phyloP scores from a whole-genome alignment of 495 filamentous ascomycete species.

The Pyronema omphalodes region DNA sequence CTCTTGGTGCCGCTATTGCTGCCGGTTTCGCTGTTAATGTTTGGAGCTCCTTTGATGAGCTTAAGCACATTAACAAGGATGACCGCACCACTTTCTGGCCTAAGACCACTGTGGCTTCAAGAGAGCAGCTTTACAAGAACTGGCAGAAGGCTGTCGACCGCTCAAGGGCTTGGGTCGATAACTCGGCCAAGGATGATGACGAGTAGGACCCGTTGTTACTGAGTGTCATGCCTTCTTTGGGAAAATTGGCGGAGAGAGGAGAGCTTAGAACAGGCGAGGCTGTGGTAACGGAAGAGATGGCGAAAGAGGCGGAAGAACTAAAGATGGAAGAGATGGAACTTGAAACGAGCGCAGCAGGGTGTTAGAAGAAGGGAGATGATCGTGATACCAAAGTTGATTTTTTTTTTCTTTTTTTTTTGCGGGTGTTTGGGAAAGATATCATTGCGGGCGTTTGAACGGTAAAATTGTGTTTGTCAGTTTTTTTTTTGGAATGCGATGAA shows the following conservation, averaged over 20 bases:
- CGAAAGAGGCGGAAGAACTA: too few species aligned
- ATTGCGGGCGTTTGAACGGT: too few species aligned
- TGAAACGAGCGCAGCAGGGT: too few species aligned
- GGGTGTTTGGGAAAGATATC: too few species aligned
- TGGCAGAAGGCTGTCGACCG: conserved; percentile 84
- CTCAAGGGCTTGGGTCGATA: conserved; percentile 63
- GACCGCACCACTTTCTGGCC: conserved; percentile 61
- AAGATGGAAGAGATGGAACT: too few species aligned
- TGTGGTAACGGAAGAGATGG: too few species aligned
- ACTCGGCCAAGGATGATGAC: conserved; percentile 28
- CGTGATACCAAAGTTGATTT: too few species aligned
- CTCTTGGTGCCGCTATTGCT: conserved; percentile 83
- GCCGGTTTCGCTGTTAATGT: conserved; percentile 72
- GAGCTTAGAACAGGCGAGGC: too few species aligned
- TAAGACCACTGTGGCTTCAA: conserved; percentile 38
- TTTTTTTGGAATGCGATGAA: too few species aligned
- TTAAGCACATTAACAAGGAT: conserved; percentile 57
- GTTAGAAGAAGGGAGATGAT: too few species aligned
- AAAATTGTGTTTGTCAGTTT: too few species aligned
- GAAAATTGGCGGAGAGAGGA: neutral
- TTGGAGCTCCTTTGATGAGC: conserved; percentile 64
- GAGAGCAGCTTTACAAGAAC: conserved; percentile 49
- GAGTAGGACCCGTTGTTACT: conserved; percentile 2
- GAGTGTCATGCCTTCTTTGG: neutral
- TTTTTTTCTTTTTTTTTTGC: too few species aligned